phyloP scores from a whole-genome alignment of 345 rosid species.

The Hypericum perforatum region DNA sequence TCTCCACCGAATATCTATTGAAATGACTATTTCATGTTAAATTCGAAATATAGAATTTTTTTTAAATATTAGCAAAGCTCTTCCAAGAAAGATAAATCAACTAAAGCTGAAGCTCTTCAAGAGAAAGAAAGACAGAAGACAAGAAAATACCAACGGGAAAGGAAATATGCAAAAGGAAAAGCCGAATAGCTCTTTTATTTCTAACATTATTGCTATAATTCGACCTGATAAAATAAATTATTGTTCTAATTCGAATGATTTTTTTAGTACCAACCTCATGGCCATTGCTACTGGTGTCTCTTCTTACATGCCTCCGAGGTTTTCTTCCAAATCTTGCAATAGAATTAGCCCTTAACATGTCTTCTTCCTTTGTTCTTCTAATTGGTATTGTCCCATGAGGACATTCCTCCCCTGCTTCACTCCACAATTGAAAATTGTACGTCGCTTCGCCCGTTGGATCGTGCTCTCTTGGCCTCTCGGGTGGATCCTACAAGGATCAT shows the following conservation, averaged over 20 bases:
- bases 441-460: conserved; percentile 13
- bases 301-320: conserved; percentile 41
- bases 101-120: conserved; percentile 11
- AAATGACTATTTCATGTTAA: too few relatives aligned
- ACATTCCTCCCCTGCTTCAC: conserved; percentile 60
- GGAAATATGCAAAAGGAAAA: neutral
- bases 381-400: conserved; percentile 93
- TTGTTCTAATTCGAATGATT: neutral
- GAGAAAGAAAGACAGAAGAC: neutral
- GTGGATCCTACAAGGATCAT: conserved; percentile 44
- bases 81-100: conserved; percentile 12
- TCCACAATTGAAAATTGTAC: conserved; percentile 71
- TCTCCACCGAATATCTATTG: conserved; percentile 1
- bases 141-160: neutral
- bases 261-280: conserved; percentile 56
- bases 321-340: conserved; percentile 58
- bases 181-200: neutral
- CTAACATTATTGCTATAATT: neutral
- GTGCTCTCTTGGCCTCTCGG: conserved; percentile 55
- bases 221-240: neutral
- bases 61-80: conserved; percentile 22
- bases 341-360: conserved; percentile 71
- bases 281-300: conserved; percentile 73
- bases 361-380: conserved; percentile 79
- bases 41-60: conserved; percentile 7